phyloP scores from a whole-genome alignment of 2,329 filamentous ascomycete species.

The Fusarium drepaniforme region DNA sequence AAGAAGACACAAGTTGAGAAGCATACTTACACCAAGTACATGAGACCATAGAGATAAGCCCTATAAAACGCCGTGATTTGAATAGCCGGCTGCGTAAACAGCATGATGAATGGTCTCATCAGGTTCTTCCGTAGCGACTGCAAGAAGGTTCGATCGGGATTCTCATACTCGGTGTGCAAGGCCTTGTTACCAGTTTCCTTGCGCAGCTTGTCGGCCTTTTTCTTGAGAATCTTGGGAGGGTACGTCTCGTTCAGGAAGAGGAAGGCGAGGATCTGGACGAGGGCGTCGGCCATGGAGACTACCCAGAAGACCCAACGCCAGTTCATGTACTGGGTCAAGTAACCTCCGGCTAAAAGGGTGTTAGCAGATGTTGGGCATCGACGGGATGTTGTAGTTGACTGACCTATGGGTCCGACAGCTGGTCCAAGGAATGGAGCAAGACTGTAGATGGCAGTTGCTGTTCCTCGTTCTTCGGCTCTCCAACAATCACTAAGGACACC shows the following conservation, averaged over 20 bases:
- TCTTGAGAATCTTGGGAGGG: slow-evolving; percentile 47
- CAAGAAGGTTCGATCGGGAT: slow-evolving; percentile 39
- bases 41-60: slow-evolving; percentile 64
- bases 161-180: slow-evolving; percentile 47
- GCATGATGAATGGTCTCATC: slow-evolving; percentile 61
- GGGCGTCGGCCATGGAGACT: slow-evolving; percentile 52
- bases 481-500: slow-evolving; percentile 63
- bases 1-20: accelerated
- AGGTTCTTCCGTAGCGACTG: slow-evolving; percentile 48
- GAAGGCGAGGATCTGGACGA: slow-evolving; percentile 51
- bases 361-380: neutral
- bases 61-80: slow-evolving; percentile 62
- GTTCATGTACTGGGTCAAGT: slow-evolving; percentile 50
- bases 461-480: slow-evolving; percentile 54
- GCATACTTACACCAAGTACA: slow-evolving; percentile 60
- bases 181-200: slow-evolving; percentile 45
- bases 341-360: slow-evolving; percentile 49
- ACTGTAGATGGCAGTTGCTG: slow-evolving; percentile 49
- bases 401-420: slow-evolving; percentile 56
- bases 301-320: slow-evolving; percentile 62
- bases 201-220: slow-evolving; percentile 44
- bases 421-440: slow-evolving; percentile 59
- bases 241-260: slow-evolving; percentile 56
- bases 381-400: neutral
- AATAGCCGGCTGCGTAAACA: slow-evolving; percentile 63